Base-by-base conservation (phyloP, 2,329 filamentous ascomycete species). In the Aspergillus alliaceus region DNA sequence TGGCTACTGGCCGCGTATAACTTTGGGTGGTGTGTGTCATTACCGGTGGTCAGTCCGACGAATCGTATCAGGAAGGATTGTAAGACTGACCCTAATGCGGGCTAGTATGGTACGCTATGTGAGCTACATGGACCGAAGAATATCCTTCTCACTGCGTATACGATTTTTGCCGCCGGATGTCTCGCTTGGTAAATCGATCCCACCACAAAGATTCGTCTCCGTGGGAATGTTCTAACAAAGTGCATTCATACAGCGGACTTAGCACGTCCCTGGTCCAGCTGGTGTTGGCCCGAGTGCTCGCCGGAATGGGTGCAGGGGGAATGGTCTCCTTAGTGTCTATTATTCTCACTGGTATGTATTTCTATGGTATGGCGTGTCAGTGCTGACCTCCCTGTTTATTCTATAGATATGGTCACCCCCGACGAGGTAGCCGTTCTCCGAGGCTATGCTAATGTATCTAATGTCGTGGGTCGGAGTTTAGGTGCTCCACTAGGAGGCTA, bases 401-500 rank as follows among this genome's bases (percentile, higher is more conserved):
- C 9, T 31, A 31, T 71, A 47, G 79, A 80, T 56, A 64, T 80
- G 6, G 72, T 80, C 4, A 75, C 78, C 1, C 57, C 78, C 0
- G 66, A 74, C 18, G 76, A 80, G 5, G 73, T 80, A 2, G 79
- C 77, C 1, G 61, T 72, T 0, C 75, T 75, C 63, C 65, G 79
- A 22, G 75, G 76, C 39, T 82, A 80, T 59, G 74, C 79, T 51
- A 80, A 81, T 47, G 66, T 79, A 4, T 68, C 76, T 15, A 69
- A 73, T 22, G 79, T 78, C 1, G 73, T 72, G 2, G 79, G 79
- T 6, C 66, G 77, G 24, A 77, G 75, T 35, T 69, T 85, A 2
- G 89, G 89, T 2, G 88, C 88, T 1, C 88, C 88, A 0, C 78
- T 89, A 6, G 89, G 89, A 14, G 89, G 89, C 1, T 79, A 86